Evolutionary conservation across 2,329 filamentous ascomycete genomes (phyloP), one percentile per base, ranked within the genome.

Genomic region (Myriosclerotinia curreyana): DNA sequence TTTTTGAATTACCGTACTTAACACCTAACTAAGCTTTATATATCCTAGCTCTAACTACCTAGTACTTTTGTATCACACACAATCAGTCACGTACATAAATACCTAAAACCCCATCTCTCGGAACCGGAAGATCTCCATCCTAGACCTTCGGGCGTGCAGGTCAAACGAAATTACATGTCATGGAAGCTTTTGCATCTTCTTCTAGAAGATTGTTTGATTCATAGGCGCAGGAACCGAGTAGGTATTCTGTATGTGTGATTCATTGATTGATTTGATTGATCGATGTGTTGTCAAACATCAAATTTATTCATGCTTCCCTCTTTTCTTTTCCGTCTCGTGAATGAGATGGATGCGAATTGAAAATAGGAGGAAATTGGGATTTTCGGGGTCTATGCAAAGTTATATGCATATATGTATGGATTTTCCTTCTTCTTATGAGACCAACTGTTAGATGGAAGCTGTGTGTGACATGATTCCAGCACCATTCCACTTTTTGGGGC

Each of bases 141-240:
- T 59, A 25, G 42, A 36, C 20, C 22, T 22, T 46, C 12, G 42
- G 54, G 28, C 28, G 28, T 48, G 42, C 40, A 31, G n/a, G 42
- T 36, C 12, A 44, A 46, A 36, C n/a, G 31, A 48, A 48, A 48
- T 59, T 59, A 31, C 11, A 25, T 11, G 44, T 17, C 42, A 25
- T 59, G 42, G 55, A 59, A 59, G 55, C 55, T 59, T 48, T 49
- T 31, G n/a, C 7, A n/a, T 22, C 42, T 48, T n/a, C 17, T 59
- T 59, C 55, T 59, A 59, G 55, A 59, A 59, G 40, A 46, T 34
- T 46, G 40, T 28, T 34, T 67, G 66, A 66, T 50, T 60, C 20
- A 40, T 31, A 54, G 54, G 62, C 48, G 61, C 61, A 66, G 64
- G 52, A 55, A 42, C 55, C 17, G 28, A 54, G 36, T 54, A 54